A percentile compares a stretch with the other conserved stretches of the same genome.
Conservation (phyloP, 805 yeast genomes). For the Candida xyloterini region DNA sequence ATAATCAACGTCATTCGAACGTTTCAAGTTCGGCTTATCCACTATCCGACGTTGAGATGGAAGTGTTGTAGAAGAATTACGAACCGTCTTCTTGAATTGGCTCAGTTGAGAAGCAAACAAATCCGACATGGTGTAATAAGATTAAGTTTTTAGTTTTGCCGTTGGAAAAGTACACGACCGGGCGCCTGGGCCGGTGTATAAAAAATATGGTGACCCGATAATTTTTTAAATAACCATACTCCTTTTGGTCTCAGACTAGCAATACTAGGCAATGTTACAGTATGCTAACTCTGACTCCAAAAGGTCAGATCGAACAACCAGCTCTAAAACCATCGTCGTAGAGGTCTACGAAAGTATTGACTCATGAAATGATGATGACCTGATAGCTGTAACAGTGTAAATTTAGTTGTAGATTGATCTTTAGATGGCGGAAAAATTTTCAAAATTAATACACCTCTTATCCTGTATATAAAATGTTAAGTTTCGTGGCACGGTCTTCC, state of each 20-base stretch:
- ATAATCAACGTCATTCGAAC: constrained; percentile 11
- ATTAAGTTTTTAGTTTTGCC: constrained; percentile 2
- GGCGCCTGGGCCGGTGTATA: no score
- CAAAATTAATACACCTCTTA: constrained; percentile 2
- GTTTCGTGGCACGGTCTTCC: constrained; percentile 7
- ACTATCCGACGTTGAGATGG: constrained; percentile 36
- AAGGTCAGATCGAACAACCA: constrained; percentile 33
- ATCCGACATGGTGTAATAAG: constrained; percentile 26
- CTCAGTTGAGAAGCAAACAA: constrained; percentile 45
- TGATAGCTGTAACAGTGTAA: constrained; percentile 67
- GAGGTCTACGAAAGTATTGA: constrained; percentile 77
- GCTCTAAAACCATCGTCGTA: constrained; percentile 98
- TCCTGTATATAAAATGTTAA: constrained; percentile 10
- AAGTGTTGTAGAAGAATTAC: constrained; percentile 51
- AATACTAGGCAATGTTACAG: constrained; percentile 21
- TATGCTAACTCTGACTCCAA: constrained; percentile 21
- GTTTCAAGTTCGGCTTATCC: constrained; percentile 7
- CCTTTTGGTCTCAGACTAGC: constrained; percentile 5
- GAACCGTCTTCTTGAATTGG: constrained; percentile 61
- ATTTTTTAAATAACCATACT: background rate
- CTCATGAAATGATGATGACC: constrained; percentile 98
- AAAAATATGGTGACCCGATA: background rate
- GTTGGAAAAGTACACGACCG: constrained; percentile 11
- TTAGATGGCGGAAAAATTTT: constrained; percentile 7
- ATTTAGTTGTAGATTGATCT: background rate